Conservation (phyloP, 176 grass and related monocot species). For the Metroxylon sagu region DNA sequence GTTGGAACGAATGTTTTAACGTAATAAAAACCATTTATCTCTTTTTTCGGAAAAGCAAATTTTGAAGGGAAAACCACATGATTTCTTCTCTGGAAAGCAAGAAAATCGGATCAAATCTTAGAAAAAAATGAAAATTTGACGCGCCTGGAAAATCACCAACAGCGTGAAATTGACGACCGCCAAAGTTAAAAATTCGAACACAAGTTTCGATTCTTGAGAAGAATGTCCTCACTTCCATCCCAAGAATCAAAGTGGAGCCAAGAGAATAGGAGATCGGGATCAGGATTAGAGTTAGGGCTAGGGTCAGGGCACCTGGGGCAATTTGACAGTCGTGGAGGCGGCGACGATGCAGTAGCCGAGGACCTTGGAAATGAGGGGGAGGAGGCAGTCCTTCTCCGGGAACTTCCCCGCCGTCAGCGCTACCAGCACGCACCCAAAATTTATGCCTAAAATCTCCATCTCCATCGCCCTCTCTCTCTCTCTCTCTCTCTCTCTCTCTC, state of each 20-base stretch:
- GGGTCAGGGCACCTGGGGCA: constrained; percentile 50
- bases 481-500: constrained; percentile 10
- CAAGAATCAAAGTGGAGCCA: constrained; percentile 11
- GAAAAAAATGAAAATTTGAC: no score
- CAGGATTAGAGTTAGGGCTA: neutral
- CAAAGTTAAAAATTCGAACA: no score
- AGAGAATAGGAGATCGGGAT: neutral
- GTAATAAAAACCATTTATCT: no score
- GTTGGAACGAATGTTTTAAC: no score
- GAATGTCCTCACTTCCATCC: neutral
- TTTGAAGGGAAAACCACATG: no score
- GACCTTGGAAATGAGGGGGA: constrained; percentile 79
- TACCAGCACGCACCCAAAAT: constrained; percentile 66
- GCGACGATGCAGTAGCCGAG: constrained; percentile 91
- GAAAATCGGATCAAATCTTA: no score
- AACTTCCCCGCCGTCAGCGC: constrained; percentile 47
- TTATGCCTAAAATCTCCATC: constrained; percentile 85
- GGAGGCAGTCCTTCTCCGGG: constrained; percentile 60
- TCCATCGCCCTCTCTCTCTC: constrained; percentile 33
- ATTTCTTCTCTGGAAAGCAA: no score
- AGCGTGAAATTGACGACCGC: no score
- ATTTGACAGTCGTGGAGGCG: constrained; percentile 90
- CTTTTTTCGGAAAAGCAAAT: no score
- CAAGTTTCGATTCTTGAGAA: no score
- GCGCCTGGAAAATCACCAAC: no score